Percentiles rank a stretch among this genome's conserved stretches.
Evolutionary conservation across 441 rosid species (phyloP).

Genomic region (Gossypium davidsonii): DNA sequence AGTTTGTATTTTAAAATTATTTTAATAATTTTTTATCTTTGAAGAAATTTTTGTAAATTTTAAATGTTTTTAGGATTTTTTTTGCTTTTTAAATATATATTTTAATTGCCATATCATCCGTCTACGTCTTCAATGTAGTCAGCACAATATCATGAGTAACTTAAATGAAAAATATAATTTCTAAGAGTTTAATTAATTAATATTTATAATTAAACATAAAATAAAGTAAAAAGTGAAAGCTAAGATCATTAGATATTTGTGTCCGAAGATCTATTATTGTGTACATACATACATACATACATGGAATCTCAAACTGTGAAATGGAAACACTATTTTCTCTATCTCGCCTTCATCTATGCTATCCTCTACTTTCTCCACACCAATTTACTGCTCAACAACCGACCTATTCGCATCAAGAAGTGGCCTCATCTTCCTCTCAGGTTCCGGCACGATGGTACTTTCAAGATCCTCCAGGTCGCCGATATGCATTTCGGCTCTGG

Average conservation of each 20-base stretch:
- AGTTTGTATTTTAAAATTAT: too few species aligned
- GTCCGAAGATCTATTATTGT: neutral
- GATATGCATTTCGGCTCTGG: constrained; percentile 92
- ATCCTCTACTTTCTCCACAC: constrained; percentile 40
- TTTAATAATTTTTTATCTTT: too few species aligned
- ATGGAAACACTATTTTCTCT: constrained; percentile 39
- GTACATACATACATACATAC: neutral
- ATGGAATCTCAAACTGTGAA: neutral
- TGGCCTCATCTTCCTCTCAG: constrained; percentile 62
- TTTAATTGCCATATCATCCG: too few species aligned
- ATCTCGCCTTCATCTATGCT: constrained; percentile 29
- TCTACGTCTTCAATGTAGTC: too few species aligned
- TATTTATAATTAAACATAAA: neutral
- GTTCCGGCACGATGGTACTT: constrained; percentile 71
- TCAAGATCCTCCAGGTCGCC: constrained; percentile 94
- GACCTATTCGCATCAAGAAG: constrained; percentile 42
- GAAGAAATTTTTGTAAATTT: too few species aligned
- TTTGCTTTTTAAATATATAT: too few species aligned
- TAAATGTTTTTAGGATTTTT: too few species aligned
- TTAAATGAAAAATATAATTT: too few species aligned
- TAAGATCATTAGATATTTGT: neutral
- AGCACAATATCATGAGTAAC: too few species aligned
- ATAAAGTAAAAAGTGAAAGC: neutral
- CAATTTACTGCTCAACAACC: constrained; percentile 34
- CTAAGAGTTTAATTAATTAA: neutral